A percentile compares a stretch with the other conserved stretches of the same genome.
phyloP scores from a whole-genome alignment of 2,329 filamentous ascomycete species.

The Periconia sp. region DNA sequence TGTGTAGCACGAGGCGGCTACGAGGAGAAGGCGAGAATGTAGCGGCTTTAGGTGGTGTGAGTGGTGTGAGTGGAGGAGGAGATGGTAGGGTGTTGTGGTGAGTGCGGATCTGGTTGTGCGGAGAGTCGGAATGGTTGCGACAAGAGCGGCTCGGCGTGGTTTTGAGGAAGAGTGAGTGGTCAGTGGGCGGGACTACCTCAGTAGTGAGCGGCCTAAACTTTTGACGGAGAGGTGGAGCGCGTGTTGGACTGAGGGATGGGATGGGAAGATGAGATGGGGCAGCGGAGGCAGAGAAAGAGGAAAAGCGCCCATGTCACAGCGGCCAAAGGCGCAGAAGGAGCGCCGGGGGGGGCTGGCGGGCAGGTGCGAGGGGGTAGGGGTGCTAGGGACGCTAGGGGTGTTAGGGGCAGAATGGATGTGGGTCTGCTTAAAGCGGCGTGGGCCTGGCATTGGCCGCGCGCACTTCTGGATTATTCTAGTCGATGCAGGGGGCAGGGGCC shows the following conservation, averaged over 20 bases:
- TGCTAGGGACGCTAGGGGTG: too few relatives aligned
- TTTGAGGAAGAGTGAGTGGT: constrained; percentile 28
- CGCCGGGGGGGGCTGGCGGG: constrained; percentile 6
- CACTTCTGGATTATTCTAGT: neutral
- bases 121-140: constrained; percentile 18
- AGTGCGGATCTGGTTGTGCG: neutral
- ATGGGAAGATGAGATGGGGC: neutral
- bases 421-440: constrained; percentile 14
- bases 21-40: too few relatives aligned
- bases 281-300: constrained; percentile 8
- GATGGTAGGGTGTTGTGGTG: neutral
- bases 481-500: neutral
- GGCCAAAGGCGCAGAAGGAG: constrained; percentile 10
- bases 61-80: constrained; percentile 4
- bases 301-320: constrained; percentile 15
- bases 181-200: constrained; percentile 6
- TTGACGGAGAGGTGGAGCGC: too few relatives aligned
- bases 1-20: constrained; percentile 5
- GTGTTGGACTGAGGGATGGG: neutral
- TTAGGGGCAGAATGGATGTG: neutral
- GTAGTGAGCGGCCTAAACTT: neutral
- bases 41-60: neutral
- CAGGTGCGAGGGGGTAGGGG: neutral
- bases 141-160: constrained; percentile 41
- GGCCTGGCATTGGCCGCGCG: constrained; percentile 4